Base-by-base conservation (phyloP, 495 filamentous ascomycete genomes). In the Chaetomium fimeti region DNA sequence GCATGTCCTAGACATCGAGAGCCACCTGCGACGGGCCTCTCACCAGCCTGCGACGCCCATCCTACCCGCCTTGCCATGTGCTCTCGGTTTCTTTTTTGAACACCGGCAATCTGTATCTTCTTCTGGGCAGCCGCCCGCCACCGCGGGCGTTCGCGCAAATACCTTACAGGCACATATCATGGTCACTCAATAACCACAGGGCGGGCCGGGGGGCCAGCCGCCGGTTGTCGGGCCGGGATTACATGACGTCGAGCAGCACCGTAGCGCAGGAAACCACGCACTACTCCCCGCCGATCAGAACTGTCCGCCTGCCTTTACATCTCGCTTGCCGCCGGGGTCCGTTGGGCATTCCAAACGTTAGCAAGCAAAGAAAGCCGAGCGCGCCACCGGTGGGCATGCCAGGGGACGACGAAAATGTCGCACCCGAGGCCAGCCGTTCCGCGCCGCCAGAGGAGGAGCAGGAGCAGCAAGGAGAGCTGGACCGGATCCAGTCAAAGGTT, bases 81-180 rank as follows among this genome's bases (percentile, higher is more conserved):
- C 70, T 61, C 57, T 60, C 57, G 63, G 57, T 55, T 60, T 63
- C 61, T 54, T 63, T 32, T 60, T 6, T 75, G 51, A 73, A 71
- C 70, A 59, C 67, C 69, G 73, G 66, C 76, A 82, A 70, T 68
- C 79, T 80, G 78, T 79, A 73, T 80, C 70, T 74, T 69, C 71
- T 70, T 65, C 51, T 66, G 36, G 52, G 70, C 56, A 66, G 62
- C 63, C 74, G 68, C 71, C 77, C 82, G 76, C 81, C 75, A 58
- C 76, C 73, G 80, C 82, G 81, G 80, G 79, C 78, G 71, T 74
- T 78, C 72, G 75, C 77, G 73, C 75, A 77, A 78, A 83, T 83
- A 83, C 77, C 75, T 66, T 72, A 64, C 72, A 79, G 75, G 70
- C 65, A 61, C 66, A 64, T 66, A 60, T 57, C 24, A 84, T 84